Percentiles rank a stretch among this genome's conserved stretches.
These are phyloP conservation scores for Metroxylon sagu DNA, from an alignment of 176 grass and related monocot genomes.

Conservation along the genomic window DNA sequence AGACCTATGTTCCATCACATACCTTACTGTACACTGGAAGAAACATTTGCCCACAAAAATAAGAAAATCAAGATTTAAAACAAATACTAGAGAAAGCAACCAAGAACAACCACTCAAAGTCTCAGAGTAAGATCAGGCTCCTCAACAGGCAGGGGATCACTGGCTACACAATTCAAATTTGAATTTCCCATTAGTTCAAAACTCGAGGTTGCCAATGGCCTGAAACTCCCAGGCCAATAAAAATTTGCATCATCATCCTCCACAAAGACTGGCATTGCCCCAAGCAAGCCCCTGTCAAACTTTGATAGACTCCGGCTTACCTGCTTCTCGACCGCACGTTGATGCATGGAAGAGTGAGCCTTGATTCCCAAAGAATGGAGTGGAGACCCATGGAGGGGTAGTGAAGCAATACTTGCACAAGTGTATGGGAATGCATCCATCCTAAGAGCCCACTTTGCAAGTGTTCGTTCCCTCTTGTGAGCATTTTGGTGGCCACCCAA, in stretches of 20 bases:
- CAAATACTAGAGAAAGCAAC: not conserved
- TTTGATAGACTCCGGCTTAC: conserved; percentile 9
- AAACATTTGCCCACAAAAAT: no score
- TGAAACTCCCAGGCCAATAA: conserved; percentile 57
- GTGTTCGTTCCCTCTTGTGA: conserved; percentile 34
- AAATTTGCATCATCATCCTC: conserved; percentile 41
- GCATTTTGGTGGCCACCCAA: conserved; percentile 41
- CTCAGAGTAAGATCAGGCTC: conserved; percentile 3
- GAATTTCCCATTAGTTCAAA: not conserved
- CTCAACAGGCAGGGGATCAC: not conserved
- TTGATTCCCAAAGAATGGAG: not conserved
- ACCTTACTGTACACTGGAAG: no score
- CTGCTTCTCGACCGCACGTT: not conserved
- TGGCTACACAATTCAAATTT: not conserved
- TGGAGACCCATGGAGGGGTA: not conserved
- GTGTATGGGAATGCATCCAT: not conserved
- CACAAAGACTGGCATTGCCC: conserved; percentile 38
- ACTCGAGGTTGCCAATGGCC: not conserved
- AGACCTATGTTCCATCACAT: no score
- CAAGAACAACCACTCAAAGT: conserved; percentile 3
- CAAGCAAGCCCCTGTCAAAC: conserved; percentile 27
- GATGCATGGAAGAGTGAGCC: conserved; percentile 30
- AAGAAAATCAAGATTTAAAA: no score
- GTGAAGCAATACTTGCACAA: conserved; percentile 1
- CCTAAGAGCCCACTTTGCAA: conserved; percentile 24